A percentile compares a stretch with the other conserved stretches of the same genome.
phyloP scores from a whole-genome alignment of 2,329 filamentous ascomycete genomes.

The Aureobasidium pullulans region DNA sequence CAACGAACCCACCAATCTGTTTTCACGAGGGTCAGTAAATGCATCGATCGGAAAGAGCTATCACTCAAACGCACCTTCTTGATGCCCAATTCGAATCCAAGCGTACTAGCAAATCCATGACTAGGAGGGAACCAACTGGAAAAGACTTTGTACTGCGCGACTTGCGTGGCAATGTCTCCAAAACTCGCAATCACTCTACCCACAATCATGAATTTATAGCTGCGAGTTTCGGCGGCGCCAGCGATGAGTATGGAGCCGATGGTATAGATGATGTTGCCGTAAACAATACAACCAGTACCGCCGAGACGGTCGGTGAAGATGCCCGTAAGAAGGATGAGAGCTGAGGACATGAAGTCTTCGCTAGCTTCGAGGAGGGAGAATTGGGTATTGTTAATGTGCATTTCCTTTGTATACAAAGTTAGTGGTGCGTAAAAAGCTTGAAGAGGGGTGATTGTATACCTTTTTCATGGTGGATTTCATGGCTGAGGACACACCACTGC shows the following conservation, averaged over 20 bases:
- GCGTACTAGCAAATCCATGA: constrained; percentile 54
- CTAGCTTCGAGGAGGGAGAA: constrained; percentile 54
- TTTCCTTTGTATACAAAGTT: constrained; percentile 26
- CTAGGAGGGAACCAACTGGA: constrained; percentile 57
- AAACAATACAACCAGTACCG: constrained; percentile 50
- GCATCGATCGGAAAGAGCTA: not conserved
- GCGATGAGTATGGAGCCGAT: constrained; percentile 53
- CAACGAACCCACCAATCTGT: constrained; percentile 50
- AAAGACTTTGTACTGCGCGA: constrained; percentile 59
- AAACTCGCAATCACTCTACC: constrained; percentile 49
- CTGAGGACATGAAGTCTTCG: constrained; percentile 55
- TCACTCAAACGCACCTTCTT: constrained; percentile 38
- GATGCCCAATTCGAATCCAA: constrained; percentile 54
- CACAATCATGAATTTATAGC: constrained; percentile 54
- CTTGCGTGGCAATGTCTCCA: constrained; percentile 57
- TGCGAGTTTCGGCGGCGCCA: constrained; percentile 48
- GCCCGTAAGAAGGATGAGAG: constrained; percentile 48
- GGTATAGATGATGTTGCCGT: constrained; percentile 54
- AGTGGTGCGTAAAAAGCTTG: not conserved
- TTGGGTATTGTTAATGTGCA: constrained; percentile 53
- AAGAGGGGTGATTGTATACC: constrained; percentile 24
- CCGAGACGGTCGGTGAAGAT: constrained; percentile 52
- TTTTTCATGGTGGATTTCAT: constrained; percentile 56
- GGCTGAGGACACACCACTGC: constrained; percentile 52
- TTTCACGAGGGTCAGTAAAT: not conserved